Evolutionary conservation across 768 basidiomycete genomes (phyloP).

Genomic region (Grammothele lineata): DNA sequence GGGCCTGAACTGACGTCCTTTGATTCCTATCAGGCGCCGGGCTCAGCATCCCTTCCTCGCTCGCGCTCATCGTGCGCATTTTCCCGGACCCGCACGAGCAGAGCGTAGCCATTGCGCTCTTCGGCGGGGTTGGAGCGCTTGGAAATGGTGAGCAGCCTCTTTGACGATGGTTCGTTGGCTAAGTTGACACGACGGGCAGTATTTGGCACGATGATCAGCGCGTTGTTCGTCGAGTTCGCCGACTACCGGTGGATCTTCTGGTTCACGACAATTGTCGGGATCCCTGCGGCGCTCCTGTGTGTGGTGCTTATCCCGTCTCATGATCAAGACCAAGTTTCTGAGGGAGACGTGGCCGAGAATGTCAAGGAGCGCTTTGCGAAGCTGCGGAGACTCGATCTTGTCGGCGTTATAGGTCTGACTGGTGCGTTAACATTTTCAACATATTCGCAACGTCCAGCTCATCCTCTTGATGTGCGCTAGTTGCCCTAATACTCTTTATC

Average conservation of each 20-base stretch:
- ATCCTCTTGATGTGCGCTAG: conserved; percentile 22
- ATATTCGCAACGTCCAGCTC: conserved; percentile 18
- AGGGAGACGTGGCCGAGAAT: not conserved
- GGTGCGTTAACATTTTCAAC: conserved; percentile 6
- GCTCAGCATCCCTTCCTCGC: conserved; percentile 35
- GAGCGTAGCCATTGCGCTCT: conserved; percentile 34
- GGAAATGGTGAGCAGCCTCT: conserved; percentile 32
- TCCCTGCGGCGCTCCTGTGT: conserved; percentile 6
- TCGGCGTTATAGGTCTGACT: conserved; percentile 26
- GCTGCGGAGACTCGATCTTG: conserved; percentile 21
- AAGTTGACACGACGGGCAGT: conserved; percentile 8
- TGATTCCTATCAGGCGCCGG: conserved; percentile 36
- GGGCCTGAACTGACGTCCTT: too few relatives aligned
- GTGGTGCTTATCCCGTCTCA: not conserved
- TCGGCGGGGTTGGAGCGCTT: conserved; percentile 37
- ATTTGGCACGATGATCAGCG: conserved; percentile 28
- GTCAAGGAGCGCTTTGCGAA: not conserved
- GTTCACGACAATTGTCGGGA: conserved; percentile 33
- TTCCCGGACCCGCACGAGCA: conserved; percentile 38
- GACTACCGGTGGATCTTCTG: conserved; percentile 41
- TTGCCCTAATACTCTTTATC: conserved; percentile 27
- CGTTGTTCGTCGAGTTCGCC: conserved; percentile 26
- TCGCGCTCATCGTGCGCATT: conserved; percentile 37
- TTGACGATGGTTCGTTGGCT: too few relatives aligned
- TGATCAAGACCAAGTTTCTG: not conserved